These are phyloP conservation scores for Eustoma russellianum DNA, from an alignment of 257 asterid genomes.

Conservation along the genomic window DNA sequence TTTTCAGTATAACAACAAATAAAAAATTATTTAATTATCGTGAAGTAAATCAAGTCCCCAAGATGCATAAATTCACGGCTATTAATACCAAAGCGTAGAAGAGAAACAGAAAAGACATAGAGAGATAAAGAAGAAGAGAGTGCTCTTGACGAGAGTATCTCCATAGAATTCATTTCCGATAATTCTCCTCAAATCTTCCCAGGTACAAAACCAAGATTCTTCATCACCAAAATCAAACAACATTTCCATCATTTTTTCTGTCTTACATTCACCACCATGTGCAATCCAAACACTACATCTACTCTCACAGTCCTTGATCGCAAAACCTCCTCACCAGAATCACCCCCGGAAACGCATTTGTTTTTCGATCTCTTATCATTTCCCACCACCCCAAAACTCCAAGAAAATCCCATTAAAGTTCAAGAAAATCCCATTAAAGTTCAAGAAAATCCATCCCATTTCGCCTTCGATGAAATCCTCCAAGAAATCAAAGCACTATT, in stretches of 20 bases:
- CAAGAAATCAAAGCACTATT: slow-evolving; percentile 43
- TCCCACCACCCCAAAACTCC: slow-evolving; percentile 23
- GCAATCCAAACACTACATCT: slow-evolving; percentile 37
- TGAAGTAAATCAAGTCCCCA: too few relatives aligned
- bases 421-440: slow-evolving; percentile 7
- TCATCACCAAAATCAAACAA: not conserved
- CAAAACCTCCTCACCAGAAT: slow-evolving; percentile 16
- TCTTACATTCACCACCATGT: slow-evolving; percentile 26
- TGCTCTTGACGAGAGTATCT: slow-evolving; percentile 30
- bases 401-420: slow-evolving; percentile 2
- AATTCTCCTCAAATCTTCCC: too few relatives aligned
- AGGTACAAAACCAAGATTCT: not conserved
- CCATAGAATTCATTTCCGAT: slow-evolving; percentile 1
- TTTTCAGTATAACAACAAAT: too few relatives aligned
- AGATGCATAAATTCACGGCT: slow-evolving; percentile 4
- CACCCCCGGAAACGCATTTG: slow-evolving; percentile 29
- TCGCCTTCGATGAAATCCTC: slow-evolving; percentile 19
- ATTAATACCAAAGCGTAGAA: slow-evolving; percentile 14
- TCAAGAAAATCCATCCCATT: slow-evolving; percentile 9
- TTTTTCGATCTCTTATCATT: slow-evolving; percentile 35
- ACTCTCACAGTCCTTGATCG: slow-evolving; percentile 29
- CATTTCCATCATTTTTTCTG: not conserved
- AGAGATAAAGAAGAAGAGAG: slow-evolving; percentile 2
- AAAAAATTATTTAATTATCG: too few relatives aligned
- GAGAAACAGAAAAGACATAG: not conserved